phyloP scores from a whole-genome alignment of 2,329 filamentous ascomycete genomes.

The Didymella lethalis region DNA sequence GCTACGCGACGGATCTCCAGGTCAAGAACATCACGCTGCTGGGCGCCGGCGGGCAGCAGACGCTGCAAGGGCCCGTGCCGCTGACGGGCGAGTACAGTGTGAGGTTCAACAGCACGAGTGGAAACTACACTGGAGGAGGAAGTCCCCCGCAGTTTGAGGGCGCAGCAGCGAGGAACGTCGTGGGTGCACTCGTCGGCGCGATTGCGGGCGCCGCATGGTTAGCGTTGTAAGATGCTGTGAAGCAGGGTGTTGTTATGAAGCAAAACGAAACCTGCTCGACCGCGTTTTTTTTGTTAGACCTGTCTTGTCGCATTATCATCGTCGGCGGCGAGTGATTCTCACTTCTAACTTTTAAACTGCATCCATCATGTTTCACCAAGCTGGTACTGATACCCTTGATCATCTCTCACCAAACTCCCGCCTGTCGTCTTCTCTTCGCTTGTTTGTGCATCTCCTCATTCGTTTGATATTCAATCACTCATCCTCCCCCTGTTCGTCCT shows the following conservation, averaged over 20 bases:
- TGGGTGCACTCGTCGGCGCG: constrained; percentile 15
- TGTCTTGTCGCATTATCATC: too few relatives aligned
- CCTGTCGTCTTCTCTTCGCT: background rate
- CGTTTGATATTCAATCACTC: background rate
- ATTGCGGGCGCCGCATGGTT: constrained; percentile 7
- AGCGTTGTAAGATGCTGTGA: constrained; percentile 3
- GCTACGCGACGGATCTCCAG: constrained; percentile 50
- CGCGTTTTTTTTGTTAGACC: too few relatives aligned
- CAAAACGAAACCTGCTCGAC: background rate
- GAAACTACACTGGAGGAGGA: constrained; percentile 11
- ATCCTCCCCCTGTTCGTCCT: background rate
- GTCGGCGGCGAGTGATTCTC: too few relatives aligned
- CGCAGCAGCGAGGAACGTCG: constrained; percentile 3
- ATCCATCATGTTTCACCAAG: too few relatives aligned
- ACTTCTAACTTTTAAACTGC: too few relatives aligned
- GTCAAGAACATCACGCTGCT: constrained; percentile 42
- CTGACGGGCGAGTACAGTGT: constrained; percentile 28
- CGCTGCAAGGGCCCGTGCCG: constrained; percentile 60
- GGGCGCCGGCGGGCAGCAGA: constrained; percentile 53
- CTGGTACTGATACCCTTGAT: background rate
- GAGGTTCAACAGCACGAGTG: constrained; percentile 17
- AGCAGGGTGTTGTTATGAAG: background rate
- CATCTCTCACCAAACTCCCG: background rate
- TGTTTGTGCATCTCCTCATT: background rate
- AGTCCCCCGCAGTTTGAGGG: constrained; percentile 22